Base-by-base conservation (phyloP, 2,329 filamentous ascomycete genomes). In the Lasiodiplodia theobromae region DNA sequence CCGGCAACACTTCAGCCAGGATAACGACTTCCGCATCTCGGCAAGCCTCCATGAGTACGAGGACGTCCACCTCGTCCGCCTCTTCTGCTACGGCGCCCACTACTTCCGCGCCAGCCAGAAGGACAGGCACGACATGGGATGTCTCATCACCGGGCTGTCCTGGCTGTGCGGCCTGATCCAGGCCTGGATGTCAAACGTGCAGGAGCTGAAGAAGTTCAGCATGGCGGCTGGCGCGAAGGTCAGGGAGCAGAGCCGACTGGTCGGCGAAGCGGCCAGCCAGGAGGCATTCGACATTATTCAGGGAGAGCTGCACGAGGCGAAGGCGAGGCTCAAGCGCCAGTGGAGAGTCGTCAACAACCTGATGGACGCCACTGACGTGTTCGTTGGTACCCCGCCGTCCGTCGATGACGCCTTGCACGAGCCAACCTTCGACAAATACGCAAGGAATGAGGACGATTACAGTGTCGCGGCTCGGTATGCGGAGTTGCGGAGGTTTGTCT, bases 21-120 rank as follows among this genome's bases (percentile, higher is more conserved):
- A n/a, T 0, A n/a, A n/a, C n/a, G 2, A 2, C 7, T 47, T n/a
- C n/a, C 2, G 2, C 2, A 21, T 47, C 44, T 2, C 7, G 28
- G 4, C 4, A 5, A 5, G 4, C 28, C 1, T 47, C 18, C 8
- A 3, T 2, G 3, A 4, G 2, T 3, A 10, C 44, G 44, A n/a
- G n/a, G 10, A 10, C 1, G 3, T 47, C n/a, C 6, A 3, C 18
- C 44, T 47, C 1, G 8, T 10, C 18, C 44, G 44, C 5, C 18
- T 47, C 0, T 47, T 47, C 44, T 47, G 44, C 44, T 47, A n/a
- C 18, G 44, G 44, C 44, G 18, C 44, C 16, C 6, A 47, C 44
- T 47, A 47, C 44, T n/a, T 47, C 44, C 44, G 18, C 44, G 8
- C 18, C 7, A n/a, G 7, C n/a, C n/a, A n/a, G 5, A 47, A 18